Conservation (phyloP, 2,329 filamentous ascomycete species). For the Penicillium nordicum region DNA sequence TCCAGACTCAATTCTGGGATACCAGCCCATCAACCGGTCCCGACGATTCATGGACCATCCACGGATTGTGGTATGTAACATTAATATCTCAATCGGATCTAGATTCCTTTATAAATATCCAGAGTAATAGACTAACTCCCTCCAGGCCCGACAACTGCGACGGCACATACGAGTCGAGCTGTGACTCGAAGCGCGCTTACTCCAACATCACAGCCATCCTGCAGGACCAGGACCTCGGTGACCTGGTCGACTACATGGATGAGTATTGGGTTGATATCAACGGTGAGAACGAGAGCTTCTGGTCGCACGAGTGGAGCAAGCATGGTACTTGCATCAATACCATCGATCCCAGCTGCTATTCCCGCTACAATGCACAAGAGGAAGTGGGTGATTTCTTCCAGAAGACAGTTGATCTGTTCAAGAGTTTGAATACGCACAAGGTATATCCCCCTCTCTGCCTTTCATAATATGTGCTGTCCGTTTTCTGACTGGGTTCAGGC, state of each 20-base stretch:
- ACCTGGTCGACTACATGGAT: constrained; percentile 56
- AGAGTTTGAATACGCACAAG: constrained; percentile 54
- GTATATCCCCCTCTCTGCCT: constrained; percentile 21
- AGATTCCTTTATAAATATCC: background rate
- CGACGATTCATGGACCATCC: constrained; percentile 56
- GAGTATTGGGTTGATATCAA: constrained; percentile 59
- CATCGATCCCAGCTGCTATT: constrained; percentile 63
- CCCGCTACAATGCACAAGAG: constrained; percentile 51
- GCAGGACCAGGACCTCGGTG: constrained; percentile 46
- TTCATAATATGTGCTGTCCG: background rate
- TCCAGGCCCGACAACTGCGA: constrained; percentile 53
- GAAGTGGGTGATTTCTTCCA: constrained; percentile 60
- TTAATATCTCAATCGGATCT: background rate
- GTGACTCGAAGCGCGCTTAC: constrained; percentile 54
- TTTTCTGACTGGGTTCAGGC: constrained; percentile 33
- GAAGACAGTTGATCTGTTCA: constrained; percentile 54
- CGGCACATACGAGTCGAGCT: constrained; percentile 55
- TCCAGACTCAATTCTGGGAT: constrained; percentile 62
- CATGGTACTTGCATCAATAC: constrained; percentile 71
- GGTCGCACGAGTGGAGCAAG: constrained; percentile 70
- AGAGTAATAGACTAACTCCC: background rate
- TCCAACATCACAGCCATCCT: constrained; percentile 57
- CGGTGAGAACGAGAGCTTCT: constrained; percentile 57
- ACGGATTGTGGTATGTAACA: constrained; percentile 51
- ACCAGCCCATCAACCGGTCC: constrained; percentile 54